Percentiles rank a stretch among this genome's conserved stretches.
Conservation (phyloP, 257 asterid species). For the Gentiana dahurica region DNA sequence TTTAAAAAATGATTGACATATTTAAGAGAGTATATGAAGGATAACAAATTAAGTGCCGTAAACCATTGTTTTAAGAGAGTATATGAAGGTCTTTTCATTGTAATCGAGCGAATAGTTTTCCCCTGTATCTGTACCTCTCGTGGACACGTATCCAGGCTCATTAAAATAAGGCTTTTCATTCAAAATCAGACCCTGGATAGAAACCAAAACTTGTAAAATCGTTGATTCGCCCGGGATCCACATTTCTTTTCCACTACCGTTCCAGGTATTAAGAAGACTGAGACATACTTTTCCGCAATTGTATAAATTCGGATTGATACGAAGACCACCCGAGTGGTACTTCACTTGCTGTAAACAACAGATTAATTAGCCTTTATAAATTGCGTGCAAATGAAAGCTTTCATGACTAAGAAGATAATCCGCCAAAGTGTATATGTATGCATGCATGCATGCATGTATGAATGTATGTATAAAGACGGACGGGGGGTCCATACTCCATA, state of each 20-base stretch:
- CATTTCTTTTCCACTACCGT: slow-evolving; percentile 57
- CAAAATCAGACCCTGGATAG: slow-evolving; percentile 89
- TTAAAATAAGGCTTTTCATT: slow-evolving; percentile 85
- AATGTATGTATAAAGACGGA: too few relatives aligned
- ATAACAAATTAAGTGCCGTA: too few relatives aligned
- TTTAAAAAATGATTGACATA: too few relatives aligned
- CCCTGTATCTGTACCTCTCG: slow-evolving; percentile 28
- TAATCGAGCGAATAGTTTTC: too few relatives aligned
- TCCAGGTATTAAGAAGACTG: slow-evolving; percentile 93
- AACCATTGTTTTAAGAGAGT: too few relatives aligned
- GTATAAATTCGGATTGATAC: slow-evolving; percentile 86
- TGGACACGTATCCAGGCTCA: slow-evolving; percentile 73
- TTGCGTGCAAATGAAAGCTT: neutral
- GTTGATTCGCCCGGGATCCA: slow-evolving; percentile 79
- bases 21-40: too few relatives aligned
- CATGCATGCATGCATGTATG: too few relatives aligned
- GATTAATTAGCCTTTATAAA: slow-evolving; percentile 2
- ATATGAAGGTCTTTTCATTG: too few relatives aligned
- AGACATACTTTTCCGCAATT: slow-evolving; percentile 82
- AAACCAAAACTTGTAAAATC: slow-evolving; percentile 83
- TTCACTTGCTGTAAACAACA: slow-evolving; percentile 50
- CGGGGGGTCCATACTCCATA: slow-evolving; percentile 34
- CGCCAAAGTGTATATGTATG: neutral
- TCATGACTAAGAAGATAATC: neutral
- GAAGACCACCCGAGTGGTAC: slow-evolving; percentile 91